These are phyloP conservation scores for Fonsecaea pugnacius DNA, from an alignment of 2,329 filamentous ascomycete species.

Conservation along the genomic window DNA sequence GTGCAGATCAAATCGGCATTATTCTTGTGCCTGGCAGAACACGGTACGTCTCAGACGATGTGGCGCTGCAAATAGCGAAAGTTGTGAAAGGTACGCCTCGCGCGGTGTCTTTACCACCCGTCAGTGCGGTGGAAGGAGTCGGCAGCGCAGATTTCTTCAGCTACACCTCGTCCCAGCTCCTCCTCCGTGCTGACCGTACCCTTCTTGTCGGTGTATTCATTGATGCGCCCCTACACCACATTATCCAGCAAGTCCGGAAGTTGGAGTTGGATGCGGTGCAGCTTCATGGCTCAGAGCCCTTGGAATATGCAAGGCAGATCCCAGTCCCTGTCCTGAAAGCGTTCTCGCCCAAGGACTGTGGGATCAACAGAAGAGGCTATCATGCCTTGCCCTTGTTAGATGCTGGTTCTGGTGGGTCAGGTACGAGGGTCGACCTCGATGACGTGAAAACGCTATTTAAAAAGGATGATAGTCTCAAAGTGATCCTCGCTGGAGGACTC, in stretches of 20 bases:
- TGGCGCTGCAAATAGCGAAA: conserved; percentile 78
- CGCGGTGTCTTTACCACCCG: conserved; percentile 38
- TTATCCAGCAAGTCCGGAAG: conserved; percentile 75
- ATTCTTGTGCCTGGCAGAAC: conserved; percentile 83
- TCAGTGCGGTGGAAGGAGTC: conserved; percentile 41
- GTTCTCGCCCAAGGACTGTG: conserved; percentile 77
- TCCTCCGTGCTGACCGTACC: conserved; percentile 63
- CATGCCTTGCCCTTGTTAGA: conserved; percentile 85
- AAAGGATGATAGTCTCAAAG: conserved; percentile 69
- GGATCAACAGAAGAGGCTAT: conserved; percentile 74
- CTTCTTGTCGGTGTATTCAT: conserved; percentile 92
- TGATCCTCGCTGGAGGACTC: conserved; percentile 85
- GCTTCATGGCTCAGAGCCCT: conserved; percentile 85
- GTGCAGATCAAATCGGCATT: conserved; percentile 90
- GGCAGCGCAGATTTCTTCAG: conserved; percentile 72
- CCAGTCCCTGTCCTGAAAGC: conserved; percentile 88
- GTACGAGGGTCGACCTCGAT: conserved; percentile 73
- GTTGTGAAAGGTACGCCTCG: conserved; percentile 65
- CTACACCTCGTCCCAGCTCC: conserved; percentile 53
- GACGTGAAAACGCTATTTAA: conserved; percentile 70
- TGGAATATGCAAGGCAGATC: conserved; percentile 89
- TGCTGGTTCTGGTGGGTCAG: conserved; percentile 80
- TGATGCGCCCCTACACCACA: conserved; percentile 81
- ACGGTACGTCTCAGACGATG: conserved; percentile 77
- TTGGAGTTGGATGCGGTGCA: conserved; percentile 87